A percentile compares a stretch with the other conserved stretches of the same genome.
These are phyloP conservation scores for Paradendryphiella salina DNA, from an alignment of 2,329 filamentous ascomycete genomes.

Conservation along the genomic window DNA sequence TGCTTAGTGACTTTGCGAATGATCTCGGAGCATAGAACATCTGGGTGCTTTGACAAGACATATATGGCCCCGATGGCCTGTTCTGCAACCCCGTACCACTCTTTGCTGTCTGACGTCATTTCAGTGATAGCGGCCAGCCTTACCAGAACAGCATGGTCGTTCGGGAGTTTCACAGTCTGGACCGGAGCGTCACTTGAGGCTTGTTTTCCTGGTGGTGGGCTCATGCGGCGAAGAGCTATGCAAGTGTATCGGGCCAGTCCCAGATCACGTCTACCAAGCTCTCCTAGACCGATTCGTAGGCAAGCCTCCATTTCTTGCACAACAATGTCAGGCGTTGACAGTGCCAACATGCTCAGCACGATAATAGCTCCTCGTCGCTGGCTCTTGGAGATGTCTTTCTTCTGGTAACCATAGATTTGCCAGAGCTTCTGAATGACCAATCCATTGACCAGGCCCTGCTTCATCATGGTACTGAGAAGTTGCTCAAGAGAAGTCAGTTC, in stretches of 20 bases:
- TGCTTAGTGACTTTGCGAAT: slow-evolving; percentile 81
- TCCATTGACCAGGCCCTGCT: slow-evolving; percentile 81
- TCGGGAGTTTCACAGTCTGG: slow-evolving; percentile 74
- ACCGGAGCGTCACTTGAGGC: slow-evolving; percentile 59
- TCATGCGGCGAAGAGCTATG: slow-evolving; percentile 87
- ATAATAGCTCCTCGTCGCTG: slow-evolving; percentile 94
- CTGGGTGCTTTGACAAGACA: slow-evolving; percentile 87
- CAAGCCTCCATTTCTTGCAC: slow-evolving; percentile 95
- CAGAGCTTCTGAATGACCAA: slow-evolving; percentile 89
- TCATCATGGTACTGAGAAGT: slow-evolving; percentile 96
- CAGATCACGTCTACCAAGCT: slow-evolving; percentile 78
- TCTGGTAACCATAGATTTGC: slow-evolving; percentile 96
- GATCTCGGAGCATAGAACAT: slow-evolving; percentile 88
- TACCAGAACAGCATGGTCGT: slow-evolving; percentile 84
- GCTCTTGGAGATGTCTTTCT: slow-evolving; percentile 81
- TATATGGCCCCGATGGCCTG: slow-evolving; percentile 97
- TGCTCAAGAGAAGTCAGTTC: slow-evolving; percentile 96
- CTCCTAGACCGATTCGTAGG: slow-evolving; percentile 83
- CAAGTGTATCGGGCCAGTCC: slow-evolving; percentile 94
- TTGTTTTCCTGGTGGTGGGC: slow-evolving; percentile 69
- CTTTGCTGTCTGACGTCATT: slow-evolving; percentile 83
- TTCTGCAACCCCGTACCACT: slow-evolving; percentile 92
- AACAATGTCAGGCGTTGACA: slow-evolving; percentile 89
- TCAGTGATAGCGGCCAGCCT: slow-evolving; percentile 84
- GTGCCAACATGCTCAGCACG: slow-evolving; percentile 92